A percentile compares a stretch with the other conserved stretches of the same genome.
phyloP scores from a whole-genome alignment of 768 basidiomycete genomes.

The Trametes cubensis region DNA sequence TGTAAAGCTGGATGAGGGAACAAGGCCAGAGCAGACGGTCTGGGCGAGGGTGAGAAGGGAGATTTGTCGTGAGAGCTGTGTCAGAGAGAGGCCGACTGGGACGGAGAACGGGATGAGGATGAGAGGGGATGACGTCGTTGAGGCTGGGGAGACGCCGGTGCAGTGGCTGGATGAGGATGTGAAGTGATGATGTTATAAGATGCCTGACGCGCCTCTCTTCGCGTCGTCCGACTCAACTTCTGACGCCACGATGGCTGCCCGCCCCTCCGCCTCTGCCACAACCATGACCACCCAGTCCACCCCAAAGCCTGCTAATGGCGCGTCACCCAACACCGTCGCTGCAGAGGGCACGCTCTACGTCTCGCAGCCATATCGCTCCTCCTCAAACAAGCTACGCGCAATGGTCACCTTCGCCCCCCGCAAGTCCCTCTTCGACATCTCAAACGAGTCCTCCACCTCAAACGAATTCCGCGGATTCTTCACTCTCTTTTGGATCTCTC shows the following conservation, averaged over 20 bases:
- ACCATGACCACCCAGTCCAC: background rate
- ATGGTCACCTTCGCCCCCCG: constrained; percentile 86
- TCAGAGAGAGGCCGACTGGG: too few species aligned
- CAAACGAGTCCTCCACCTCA: constrained; percentile 67
- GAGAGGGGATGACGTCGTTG: too few species aligned
- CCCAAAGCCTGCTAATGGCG: constrained; percentile 8
- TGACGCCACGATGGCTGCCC: constrained; percentile 12
- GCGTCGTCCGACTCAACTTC: background rate
- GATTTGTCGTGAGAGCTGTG: too few species aligned
- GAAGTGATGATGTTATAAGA: too few species aligned
- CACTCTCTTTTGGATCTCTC: constrained; percentile 89
- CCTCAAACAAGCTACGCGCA: constrained; percentile 78
- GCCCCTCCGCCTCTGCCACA: background rate
- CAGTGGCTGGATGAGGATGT: too few species aligned
- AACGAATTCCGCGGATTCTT: constrained; percentile 98
- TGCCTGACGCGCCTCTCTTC: background rate
- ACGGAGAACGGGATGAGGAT: too few species aligned
- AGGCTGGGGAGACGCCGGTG: too few species aligned
- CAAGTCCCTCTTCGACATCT: constrained; percentile 81
- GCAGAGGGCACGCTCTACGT: constrained; percentile 71
- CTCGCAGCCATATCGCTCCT: constrained; percentile 75
- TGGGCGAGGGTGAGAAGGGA: too few species aligned
- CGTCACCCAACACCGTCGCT: constrained; percentile 34
- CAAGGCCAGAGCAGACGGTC: too few species aligned
- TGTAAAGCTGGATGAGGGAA: too few species aligned